Conservation (phyloP, 192 early-diverging fungal species). For the Coemansia asiatica region DNA sequence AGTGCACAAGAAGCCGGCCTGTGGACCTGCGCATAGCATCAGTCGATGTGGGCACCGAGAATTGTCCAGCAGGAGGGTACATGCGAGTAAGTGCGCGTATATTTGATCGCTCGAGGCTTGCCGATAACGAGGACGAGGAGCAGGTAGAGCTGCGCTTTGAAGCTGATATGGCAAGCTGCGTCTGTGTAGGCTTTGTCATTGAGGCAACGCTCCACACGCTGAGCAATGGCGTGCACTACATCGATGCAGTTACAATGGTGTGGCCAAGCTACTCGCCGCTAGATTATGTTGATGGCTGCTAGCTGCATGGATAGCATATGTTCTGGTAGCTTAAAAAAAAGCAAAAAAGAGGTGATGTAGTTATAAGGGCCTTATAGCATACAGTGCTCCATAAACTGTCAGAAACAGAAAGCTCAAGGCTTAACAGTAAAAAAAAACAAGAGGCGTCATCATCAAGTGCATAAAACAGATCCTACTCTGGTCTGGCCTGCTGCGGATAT, state of each 20-base stretch:
- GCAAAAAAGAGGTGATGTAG: no score
- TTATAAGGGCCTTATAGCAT: no score
- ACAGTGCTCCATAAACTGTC: no score
- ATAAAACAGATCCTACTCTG: no score
- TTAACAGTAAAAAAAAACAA: no score
- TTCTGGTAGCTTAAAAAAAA: neutral
- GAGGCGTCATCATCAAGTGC: no score
- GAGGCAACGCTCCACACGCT: conserved; percentile 45
- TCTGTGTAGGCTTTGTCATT: conserved; percentile 34
- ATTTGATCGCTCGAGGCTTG: conserved; percentile 25
- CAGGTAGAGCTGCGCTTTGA: conserved; percentile 30
- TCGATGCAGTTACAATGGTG: conserved; percentile 48
- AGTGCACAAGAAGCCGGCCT: conserved; percentile 20
- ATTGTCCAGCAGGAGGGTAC: conserved; percentile 1
- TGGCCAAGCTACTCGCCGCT: conserved; percentile 53
- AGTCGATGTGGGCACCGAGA: conserved; percentile 5
- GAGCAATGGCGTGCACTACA: conserved; percentile 33
- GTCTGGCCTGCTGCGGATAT: no score
- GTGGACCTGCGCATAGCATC: conserved; percentile 28
- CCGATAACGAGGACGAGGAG: conserved; percentile 16
- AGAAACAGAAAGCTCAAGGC: no score
- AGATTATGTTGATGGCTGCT: conserved; percentile 28
- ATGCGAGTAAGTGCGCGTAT: conserved; percentile 7
- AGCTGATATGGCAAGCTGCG: conserved; percentile 6
- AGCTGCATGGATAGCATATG: neutral